A percentile compares a stretch with the other conserved stretches of the same genome.
Evolutionary conservation across 1,139 yeast genomes (phyloP).

Genomic region (Yamadazyma songkhlaensis): DNA sequence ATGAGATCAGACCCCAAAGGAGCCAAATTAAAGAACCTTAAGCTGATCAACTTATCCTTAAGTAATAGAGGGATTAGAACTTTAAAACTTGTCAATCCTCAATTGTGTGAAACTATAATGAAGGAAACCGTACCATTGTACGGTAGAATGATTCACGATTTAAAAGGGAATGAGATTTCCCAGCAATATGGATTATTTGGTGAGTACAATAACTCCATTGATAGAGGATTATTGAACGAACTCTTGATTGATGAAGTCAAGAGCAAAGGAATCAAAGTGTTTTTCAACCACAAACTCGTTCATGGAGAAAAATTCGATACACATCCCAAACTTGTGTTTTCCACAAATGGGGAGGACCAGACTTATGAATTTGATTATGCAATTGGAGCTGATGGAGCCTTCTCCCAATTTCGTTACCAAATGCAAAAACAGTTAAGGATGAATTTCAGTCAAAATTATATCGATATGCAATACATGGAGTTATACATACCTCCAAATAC

Average conservation of each 20-base stretch:
- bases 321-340: slow-evolving; percentile 25
- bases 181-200: slow-evolving; percentile 84
- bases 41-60: slow-evolving; percentile 85
- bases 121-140: slow-evolving; percentile 74
- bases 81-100: slow-evolving; percentile 56
- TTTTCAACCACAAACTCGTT: slow-evolving; percentile 59
- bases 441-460: slow-evolving; percentile 73
- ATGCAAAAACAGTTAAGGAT: slow-evolving; percentile 66
- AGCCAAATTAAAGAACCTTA: slow-evolving; percentile 30
- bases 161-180: slow-evolving; percentile 59
- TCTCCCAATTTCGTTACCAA: slow-evolving; percentile 69
- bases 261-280: slow-evolving; percentile 38
- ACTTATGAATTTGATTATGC: slow-evolving; percentile 50
- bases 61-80: slow-evolving; percentile 81
- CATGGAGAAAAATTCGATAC: slow-evolving; percentile 23
- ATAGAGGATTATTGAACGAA: slow-evolving; percentile 67
- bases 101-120: slow-evolving; percentile 55
- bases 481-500: slow-evolving; percentile 64
- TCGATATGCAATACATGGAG: slow-evolving; percentile 83
- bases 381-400: slow-evolving; percentile 87
- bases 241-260: slow-evolving; percentile 61
- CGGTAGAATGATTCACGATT: slow-evolving; percentile 86
- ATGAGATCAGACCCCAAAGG: slow-evolving; percentile 41
- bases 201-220: slow-evolving; percentile 82
- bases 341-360: slow-evolving; percentile 11